Percentiles rank a stretch among this genome's conserved stretches.
Evolutionary conservation across 306 rosid genomes (phyloP).

Genomic region (Styphnolobium japonicum): DNA sequence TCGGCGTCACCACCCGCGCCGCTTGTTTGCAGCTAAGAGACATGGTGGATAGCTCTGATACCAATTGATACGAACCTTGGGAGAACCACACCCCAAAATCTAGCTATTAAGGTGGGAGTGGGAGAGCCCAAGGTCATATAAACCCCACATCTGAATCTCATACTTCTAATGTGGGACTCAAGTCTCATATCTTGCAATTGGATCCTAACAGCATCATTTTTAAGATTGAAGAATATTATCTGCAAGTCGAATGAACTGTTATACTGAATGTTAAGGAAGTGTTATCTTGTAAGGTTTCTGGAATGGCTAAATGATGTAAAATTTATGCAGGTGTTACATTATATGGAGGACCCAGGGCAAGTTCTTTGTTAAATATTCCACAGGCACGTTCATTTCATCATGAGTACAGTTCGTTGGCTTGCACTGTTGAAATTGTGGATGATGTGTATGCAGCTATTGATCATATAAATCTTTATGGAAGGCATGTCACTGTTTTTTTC

Average conservation of each 20-base stretch:
- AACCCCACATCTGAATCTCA: too few species aligned
- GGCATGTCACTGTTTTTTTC: constrained; percentile 51
- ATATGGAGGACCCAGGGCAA: constrained; percentile 89
- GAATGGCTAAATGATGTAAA: not conserved
- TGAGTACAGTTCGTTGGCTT: constrained; percentile 86
- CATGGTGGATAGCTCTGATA: too few species aligned
- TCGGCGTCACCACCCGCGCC: too few species aligned
- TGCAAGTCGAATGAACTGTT: not conserved
- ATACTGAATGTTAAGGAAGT: not conserved
- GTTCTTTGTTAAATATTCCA: constrained; percentile 62
- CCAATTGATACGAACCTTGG: too few species aligned
- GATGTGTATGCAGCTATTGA: constrained; percentile 75
- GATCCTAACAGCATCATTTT: too few species aligned
- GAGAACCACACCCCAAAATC: too few species aligned
- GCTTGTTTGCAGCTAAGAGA: too few species aligned
- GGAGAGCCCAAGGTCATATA: too few species aligned
- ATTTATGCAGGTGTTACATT: constrained; percentile 66
- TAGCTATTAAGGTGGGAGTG: too few species aligned
- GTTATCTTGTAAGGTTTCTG: constrained; percentile 1
- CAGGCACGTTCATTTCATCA: constrained; percentile 72
- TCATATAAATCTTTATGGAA: constrained; percentile 88
- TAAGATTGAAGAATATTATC: not conserved
- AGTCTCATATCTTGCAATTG: too few species aligned
- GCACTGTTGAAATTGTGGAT: constrained; percentile 86
- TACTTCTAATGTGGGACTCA: too few species aligned